Base-by-base conservation (phyloP, 2,329 filamentous ascomycete genomes). In the Alternaria infectoria region DNA sequence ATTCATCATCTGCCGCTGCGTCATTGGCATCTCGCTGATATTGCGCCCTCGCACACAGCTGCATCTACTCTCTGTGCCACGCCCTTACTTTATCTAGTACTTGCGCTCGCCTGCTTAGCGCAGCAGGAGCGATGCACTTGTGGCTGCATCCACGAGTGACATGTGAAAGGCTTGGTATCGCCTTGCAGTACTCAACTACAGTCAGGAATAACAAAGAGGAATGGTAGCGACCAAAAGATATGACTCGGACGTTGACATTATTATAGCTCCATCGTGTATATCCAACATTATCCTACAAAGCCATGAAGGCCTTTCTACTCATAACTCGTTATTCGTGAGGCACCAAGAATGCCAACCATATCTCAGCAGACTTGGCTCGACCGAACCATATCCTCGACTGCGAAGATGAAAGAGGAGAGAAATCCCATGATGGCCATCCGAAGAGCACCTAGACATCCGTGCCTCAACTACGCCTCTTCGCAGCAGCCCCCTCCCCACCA, bases 401-500 rank as follows among this genome's bases (percentile, higher is more conserved):
- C 52, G 6, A 51, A 21, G 17, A 49, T 7, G 15, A 43, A 56
- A 26, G 3, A 43, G 30, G 25, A 50, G 25, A 6, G n/a, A 49
- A 19, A 58, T 61, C 19, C 30, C 17, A 30, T 54, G 43, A 54
- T 45, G 13, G 6, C 17, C 32, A 50, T 71, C 9, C 9, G 2
- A 11, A 40, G 9, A 40, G 36, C n/a, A 17, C 2, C 36, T 40
- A 2, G 36, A 2, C 17, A 2, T 40, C 36, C 36, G 36, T 40
- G 36, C 36, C 36, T 40, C 36, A 74, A 62, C 68, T 64, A 30
- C 55, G 65, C 56, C 65, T 71, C 58, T 74, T 77, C 43, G 32
- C 60, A 55, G 57, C 46, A 36, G 46, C 58, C 17, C 69, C 67
- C 19, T 59, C 60, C 10, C 50, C 51, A 50, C 65, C 60, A 26